Conservation (phyloP, 306 rosid species). For the Medicago ruthenica region DNA sequence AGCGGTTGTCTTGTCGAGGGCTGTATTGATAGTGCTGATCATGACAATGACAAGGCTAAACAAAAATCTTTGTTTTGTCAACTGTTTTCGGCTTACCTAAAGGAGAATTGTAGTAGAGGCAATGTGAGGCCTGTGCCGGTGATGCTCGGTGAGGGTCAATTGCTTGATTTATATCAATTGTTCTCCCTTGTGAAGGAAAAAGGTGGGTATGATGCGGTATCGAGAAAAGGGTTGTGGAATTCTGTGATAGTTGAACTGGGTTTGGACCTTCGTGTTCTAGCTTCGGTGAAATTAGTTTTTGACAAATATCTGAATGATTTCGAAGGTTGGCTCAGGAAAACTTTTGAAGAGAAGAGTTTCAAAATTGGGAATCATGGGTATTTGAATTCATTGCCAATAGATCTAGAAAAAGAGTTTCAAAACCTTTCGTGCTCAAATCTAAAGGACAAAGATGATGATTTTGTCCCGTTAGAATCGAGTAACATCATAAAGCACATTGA, state of each 20-base stretch:
- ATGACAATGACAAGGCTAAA: slow-evolving; percentile 42
- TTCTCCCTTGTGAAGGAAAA: slow-evolving; percentile 62
- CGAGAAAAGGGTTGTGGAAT: slow-evolving; percentile 66
- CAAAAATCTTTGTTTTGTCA: slow-evolving; percentile 59
- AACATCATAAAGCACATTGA: slow-evolving; percentile 42
- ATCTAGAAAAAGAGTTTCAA: slow-evolving; percentile 60
- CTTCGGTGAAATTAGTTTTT: slow-evolving; percentile 65
- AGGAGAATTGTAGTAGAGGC: slow-evolving; percentile 55
- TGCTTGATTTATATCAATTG: slow-evolving; percentile 70
- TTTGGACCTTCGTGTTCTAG: slow-evolving; percentile 48
- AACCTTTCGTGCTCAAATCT: slow-evolving; percentile 47
- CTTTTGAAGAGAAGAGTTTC: slow-evolving; percentile 44
- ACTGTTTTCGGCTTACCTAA: slow-evolving; percentile 52
- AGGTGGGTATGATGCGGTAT: slow-evolving; percentile 72
- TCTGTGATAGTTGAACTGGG: slow-evolving; percentile 61
- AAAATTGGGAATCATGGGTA: slow-evolving; percentile 48
- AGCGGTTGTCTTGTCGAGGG: slow-evolving; percentile 32
- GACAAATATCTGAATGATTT: slow-evolving; percentile 69
- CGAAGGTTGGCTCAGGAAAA: slow-evolving; percentile 64
- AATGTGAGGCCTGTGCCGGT: slow-evolving; percentile 68
- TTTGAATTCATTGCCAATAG: slow-evolving; percentile 49
- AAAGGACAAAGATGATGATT: slow-evolving; percentile 43
- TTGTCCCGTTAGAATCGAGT: slow-evolving; percentile 43
- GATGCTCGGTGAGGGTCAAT: slow-evolving; percentile 59
- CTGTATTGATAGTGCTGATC: slow-evolving; percentile 37